Percentiles rank a stretch among this genome's conserved stretches.
Evolutionary conservation across 257 asterid species (phyloP).

Genomic region (Rehmannia glutinosa): DNA sequence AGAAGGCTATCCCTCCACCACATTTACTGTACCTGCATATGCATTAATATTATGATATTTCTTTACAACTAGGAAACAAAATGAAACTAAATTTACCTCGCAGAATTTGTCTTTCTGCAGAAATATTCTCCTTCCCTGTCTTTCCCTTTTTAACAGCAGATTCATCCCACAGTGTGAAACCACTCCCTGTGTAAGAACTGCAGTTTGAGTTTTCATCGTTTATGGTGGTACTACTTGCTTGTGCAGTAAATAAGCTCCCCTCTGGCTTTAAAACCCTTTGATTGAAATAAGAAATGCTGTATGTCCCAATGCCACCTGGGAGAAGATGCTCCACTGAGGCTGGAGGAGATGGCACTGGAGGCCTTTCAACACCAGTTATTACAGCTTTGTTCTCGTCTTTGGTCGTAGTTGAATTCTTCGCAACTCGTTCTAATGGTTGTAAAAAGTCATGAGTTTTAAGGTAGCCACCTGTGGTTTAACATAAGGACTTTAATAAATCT

Average conservation of each 20-base stretch:
- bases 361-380: slow-evolving; percentile 41
- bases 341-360: slow-evolving; percentile 36
- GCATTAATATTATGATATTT: no score
- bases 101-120: slow-evolving; percentile 42
- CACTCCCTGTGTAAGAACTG: slow-evolving; percentile 69
- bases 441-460: slow-evolving; percentile 86
- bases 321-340: slow-evolving; percentile 55
- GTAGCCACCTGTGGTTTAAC: slow-evolving; percentile 45
- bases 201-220: slow-evolving; percentile 64
- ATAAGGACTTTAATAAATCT: neutral
- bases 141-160: slow-evolving; percentile 77
- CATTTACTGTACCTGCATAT: no score
- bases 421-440: slow-evolving; percentile 77
- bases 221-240: slow-evolving; percentile 48
- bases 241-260: slow-evolving; percentile 40
- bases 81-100: slow-evolving; percentile 41
- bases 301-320: slow-evolving; percentile 85
- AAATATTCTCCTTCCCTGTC: slow-evolving; percentile 98
- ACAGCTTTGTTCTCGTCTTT: slow-evolving; percentile 48
- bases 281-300: slow-evolving; percentile 67
- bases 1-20: no score
- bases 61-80: no score
- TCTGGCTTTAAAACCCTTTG: slow-evolving; percentile 55
- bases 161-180: slow-evolving; percentile 86
- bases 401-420: slow-evolving; percentile 27